Conservation (phyloP, 176 grass and related monocot genomes). For the Otatea glauca region DNA sequence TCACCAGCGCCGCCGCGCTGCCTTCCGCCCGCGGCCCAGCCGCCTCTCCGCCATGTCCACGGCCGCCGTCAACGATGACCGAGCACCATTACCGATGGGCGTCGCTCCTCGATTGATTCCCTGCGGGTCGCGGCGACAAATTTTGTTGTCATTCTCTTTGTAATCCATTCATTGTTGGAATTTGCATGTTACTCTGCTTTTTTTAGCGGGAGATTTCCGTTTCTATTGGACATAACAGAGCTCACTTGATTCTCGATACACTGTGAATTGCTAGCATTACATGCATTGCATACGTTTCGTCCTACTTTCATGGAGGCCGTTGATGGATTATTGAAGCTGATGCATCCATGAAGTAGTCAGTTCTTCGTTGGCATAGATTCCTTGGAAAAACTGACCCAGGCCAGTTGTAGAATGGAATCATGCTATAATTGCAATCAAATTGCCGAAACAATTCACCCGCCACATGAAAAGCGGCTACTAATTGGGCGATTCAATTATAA, state of each 20-base stretch:
- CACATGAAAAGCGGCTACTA: neutral
- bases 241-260: neutral
- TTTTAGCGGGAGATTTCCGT: neutral
- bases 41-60: slow-evolving; percentile 54
- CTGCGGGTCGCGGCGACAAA: neutral
- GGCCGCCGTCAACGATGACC: neutral
- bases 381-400: neutral
- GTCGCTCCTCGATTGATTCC: neutral
- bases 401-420: neutral
- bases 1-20: slow-evolving; percentile 43
- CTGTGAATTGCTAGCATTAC: neutral
- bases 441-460: neutral
- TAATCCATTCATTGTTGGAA: neutral
- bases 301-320: neutral
- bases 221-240: neutral
- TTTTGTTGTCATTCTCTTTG: neutral
- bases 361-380: neutral
- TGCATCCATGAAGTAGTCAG: neutral
- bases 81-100: neutral
- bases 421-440: neutral
- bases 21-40: slow-evolving; percentile 56
- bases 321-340: neutral
- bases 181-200: neutral
- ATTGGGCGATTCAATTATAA: neutral
- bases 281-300: neutral